Evolutionary conservation across 1,284 basidiomycete genomes (phyloP), one percentile per base, ranked within the genome.

Genomic region (Irpex lacteus): DNA sequence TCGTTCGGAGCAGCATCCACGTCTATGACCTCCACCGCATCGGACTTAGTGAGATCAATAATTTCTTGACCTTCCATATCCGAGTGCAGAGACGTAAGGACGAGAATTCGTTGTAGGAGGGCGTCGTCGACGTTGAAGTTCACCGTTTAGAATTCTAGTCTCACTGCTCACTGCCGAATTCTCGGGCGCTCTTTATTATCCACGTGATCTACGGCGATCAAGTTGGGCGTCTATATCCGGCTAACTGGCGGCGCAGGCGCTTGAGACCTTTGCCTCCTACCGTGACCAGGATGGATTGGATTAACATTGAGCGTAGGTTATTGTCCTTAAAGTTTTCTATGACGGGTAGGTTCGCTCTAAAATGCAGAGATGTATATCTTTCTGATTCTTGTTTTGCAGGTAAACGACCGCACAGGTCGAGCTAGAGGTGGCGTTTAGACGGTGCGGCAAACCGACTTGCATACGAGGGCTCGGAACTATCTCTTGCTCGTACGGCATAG

Each of bases 11-110:
- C 74, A 32, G 70, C 69, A 62, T 73, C 70, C 37, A 74, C 61
- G 54, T 71, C 70, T 60, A 75, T 73, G 60, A 69, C 60, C 21
- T 73, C 66, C 19, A 63, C 62, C 6, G 64, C 53, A 18, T 71
- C 65, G 8, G 71, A 67, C 13, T 53, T 63, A 1, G 77, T 79
- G 58, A 79, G 74, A 61, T 79, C 78, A 40, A 79, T 78, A 53
- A 79, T 72, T 59, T 78, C 74, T 8, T 60, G 32, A n/a, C 26
- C 32, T 34, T 34, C 32, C 32, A 34, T 34, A 6, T 34, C 32
- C 32, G 5, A 34, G 7, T 60, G 55, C n/a, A 40, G 53, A 7
- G 18, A 54, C 47, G n/a, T 15, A 21, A 8, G 8, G 55, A 9
- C 40, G 40, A 13, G 15, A 11, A n/a, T 13, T n/a, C 5, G 40